Conservation (phyloP, 1,284 basidiomycete genomes). For the Moesziomyces antarcticus region DNA sequence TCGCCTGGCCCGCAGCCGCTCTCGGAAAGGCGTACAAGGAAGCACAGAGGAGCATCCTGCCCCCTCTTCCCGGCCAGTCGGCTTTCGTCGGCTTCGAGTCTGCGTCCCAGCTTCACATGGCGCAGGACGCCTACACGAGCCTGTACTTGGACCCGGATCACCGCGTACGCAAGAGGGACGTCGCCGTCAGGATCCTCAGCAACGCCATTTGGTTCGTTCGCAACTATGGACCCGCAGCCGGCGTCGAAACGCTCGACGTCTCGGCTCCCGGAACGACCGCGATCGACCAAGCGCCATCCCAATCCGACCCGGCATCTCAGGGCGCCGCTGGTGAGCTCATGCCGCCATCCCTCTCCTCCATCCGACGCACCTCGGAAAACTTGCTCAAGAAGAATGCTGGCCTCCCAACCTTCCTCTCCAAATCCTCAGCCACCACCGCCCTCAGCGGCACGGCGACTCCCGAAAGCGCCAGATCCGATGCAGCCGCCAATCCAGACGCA, state of each 20-base stretch:
- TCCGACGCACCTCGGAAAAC: constrained; percentile 34
- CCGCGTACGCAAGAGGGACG: constrained; percentile 57
- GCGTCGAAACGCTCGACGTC: constrained; percentile 19
- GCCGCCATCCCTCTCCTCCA: constrained; percentile 17
- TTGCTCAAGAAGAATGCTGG: constrained; percentile 41
- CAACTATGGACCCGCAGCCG: constrained; percentile 44
- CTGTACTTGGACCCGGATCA: constrained; percentile 31
- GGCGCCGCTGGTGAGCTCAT: constrained; percentile 1
- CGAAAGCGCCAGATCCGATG: constrained; percentile 28
- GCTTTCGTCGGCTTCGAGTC: constrained; percentile 4
- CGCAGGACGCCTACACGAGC: constrained; percentile 11
- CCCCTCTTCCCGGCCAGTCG: constrained; percentile 12
- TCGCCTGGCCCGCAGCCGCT: constrained; percentile 50
- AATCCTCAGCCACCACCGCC: constrained; percentile 43
- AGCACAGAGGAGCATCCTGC: constrained; percentile 30
- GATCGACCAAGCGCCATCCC: not conserved
- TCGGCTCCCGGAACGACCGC: constrained; percentile 1
- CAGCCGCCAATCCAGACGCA: constrained; percentile 9
- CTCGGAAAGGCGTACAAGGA: constrained; percentile 49
- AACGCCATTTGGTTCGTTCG: constrained; percentile 61
- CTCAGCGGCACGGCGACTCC: constrained; percentile 48
- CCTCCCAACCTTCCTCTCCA: constrained; percentile 35
- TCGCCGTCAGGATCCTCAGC: constrained; percentile 56
- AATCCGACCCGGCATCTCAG: not conserved
- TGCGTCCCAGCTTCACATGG: constrained; percentile 9